These are phyloP conservation scores for Verticillium longisporum DNA, from an alignment of 2,329 filamentous ascomycete species.

Conservation along the genomic window DNA sequence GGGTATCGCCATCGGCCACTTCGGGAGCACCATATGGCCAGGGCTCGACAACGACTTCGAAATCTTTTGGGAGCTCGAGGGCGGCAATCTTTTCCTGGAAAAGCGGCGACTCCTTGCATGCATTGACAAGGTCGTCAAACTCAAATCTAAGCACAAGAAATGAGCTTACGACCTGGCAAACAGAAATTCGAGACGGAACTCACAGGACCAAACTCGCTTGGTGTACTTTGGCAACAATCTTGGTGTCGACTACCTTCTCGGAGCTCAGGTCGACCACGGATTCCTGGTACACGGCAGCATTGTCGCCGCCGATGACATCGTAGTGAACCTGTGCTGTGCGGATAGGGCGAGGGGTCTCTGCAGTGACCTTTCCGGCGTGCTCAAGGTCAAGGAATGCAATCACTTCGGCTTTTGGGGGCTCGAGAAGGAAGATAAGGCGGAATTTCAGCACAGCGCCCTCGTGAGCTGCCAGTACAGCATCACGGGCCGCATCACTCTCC, in stretches of 20 bases:
- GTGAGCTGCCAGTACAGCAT: slow-evolving; percentile 21
- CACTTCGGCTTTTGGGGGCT: slow-evolving; percentile 36
- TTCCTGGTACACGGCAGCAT: slow-evolving; percentile 23
- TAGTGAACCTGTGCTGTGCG: slow-evolving; percentile 29
- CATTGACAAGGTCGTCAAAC: slow-evolving; percentile 26
- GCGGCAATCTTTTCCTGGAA: slow-evolving; percentile 23
- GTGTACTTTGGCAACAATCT: slow-evolving; percentile 18
- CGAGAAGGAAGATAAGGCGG: slow-evolving; percentile 35
- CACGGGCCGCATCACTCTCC: slow-evolving; percentile 26
- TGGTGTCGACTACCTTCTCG: slow-evolving; percentile 15
- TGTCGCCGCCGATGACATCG: slow-evolving; percentile 21
- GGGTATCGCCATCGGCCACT: slow-evolving; percentile 18
- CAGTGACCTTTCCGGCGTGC: slow-evolving; percentile 22
- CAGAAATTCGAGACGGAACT: slow-evolving; percentile 4
- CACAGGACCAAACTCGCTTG: slow-evolving; percentile 23
- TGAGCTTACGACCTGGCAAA: not conserved
- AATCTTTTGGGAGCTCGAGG: slow-evolving; percentile 17
- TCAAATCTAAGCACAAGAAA: slow-evolving; percentile 16
- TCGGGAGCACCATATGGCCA: slow-evolving; percentile 26
- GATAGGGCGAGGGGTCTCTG: slow-evolving; percentile 18
- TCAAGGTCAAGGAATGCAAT: slow-evolving; percentile 32
- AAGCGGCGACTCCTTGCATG: slow-evolving; percentile 18
- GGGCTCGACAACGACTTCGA: slow-evolving; percentile 38
- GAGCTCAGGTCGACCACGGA: slow-evolving; percentile 24
- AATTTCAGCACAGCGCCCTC: slow-evolving; percentile 26